Evolutionary conservation across 2,329 filamentous ascomycete species (phyloP), one percentile per base, ranked within the genome.

Genomic region (Cladophialophora chaetospira): DNA sequence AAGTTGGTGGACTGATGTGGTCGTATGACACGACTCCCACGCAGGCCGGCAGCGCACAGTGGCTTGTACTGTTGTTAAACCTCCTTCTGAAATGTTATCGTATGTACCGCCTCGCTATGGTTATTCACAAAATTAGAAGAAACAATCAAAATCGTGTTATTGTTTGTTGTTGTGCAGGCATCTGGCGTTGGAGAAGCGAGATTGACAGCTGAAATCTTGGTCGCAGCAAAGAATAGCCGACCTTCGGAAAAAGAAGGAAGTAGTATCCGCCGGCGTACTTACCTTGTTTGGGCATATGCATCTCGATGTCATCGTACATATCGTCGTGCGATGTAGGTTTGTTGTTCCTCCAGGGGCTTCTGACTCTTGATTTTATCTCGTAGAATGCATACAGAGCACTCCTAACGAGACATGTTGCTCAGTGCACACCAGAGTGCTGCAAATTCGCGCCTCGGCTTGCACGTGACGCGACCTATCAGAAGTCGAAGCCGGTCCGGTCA

Each of bases 1-100:
- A 21, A 51, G 46, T 23, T 50, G 46, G 51, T 55, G 51, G 56
- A 54, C 46, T 58, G 56, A 58, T 46, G 13, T 29, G 51, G 36
- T 48, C 56, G 31, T 13, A 38, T 58, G 56, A 58, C 44, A 17
- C 25, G 23, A 13, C 23, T 25, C 21, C 26, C 42, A 28, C 19
- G 13, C 23, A 28, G 2, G 36, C 5, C 36, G 36, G 36, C 36
- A 40, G 36, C 23, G 17, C 36, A 38, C 35, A 40, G 36, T 10
- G n/a, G n/a, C n/a, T n/a, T n/a, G n/a, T n/a, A n/a, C n/a, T n/a
- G n/a, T n/a, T n/a, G n/a, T n/a, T n/a, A n/a, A n/a, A n/a, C n/a
- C n/a, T n/a, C n/a, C n/a, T n/a, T n/a, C n/a, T n/a, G n/a, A n/a
- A n/a, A n/a, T n/a, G n/a, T n/a, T n/a, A n/a, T n/a, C n/a, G n/a